These are phyloP conservation scores for Crucihimalaya himalaica DNA, from an alignment of 345 rosid genomes.

Conservation along the genomic window DNA sequence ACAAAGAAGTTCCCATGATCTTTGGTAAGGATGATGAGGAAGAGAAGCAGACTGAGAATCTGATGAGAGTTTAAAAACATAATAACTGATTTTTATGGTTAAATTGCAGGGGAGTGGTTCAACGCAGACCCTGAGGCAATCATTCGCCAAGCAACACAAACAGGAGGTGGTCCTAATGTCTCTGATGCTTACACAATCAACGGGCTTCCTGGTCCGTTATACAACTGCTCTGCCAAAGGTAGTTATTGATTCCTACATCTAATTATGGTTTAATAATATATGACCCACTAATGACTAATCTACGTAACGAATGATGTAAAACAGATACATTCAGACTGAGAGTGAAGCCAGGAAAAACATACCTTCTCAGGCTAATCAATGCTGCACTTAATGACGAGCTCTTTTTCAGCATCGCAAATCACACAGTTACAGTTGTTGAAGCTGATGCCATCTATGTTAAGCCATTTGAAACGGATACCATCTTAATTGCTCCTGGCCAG, in stretches of 20 bases:
- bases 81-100: constrained; percentile 11
- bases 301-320: constrained; percentile 1
- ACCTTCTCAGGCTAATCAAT: constrained; percentile 45
- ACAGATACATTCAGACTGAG: constrained; percentile 45
- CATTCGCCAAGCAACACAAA: constrained; percentile 63
- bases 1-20: constrained; percentile 71
- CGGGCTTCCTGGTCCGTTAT: constrained; percentile 75
- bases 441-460: constrained; percentile 46
- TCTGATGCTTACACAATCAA: constrained; percentile 82
- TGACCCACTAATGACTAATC: background rate
- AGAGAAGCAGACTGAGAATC: constrained; percentile 11
- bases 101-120: constrained; percentile 73
- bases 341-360: constrained; percentile 47
- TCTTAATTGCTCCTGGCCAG: constrained; percentile 46
- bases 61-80: constrained; percentile 11
- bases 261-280: background rate
- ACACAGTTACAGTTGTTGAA: constrained; percentile 44
- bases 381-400: constrained; percentile 48
- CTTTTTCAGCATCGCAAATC: constrained; percentile 46
- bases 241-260: constrained; percentile 8
- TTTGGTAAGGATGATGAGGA: constrained; percentile 48
- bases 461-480: constrained; percentile 43
- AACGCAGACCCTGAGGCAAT: constrained; percentile 72
- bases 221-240: constrained; percentile 82
- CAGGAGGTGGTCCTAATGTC: constrained; percentile 81